phyloP scores from a whole-genome alignment of 2,329 filamentous ascomycete genomes.

The Ophiostoma sp. region DNA sequence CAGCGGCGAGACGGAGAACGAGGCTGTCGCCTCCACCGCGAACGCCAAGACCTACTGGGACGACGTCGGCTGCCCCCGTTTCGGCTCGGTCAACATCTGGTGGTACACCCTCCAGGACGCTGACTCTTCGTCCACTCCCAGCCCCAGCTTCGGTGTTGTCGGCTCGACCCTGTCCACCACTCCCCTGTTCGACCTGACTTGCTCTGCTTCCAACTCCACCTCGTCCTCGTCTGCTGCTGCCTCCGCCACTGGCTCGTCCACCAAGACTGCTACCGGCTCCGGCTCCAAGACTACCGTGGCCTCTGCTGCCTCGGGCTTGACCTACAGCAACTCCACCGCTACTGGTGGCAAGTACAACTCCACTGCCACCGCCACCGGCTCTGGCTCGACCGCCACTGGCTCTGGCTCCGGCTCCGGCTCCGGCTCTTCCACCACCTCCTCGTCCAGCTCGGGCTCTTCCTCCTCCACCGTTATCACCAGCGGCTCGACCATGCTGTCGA shows the following conservation, averaged over 20 bases:
- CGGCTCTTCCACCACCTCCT: conserved; percentile 26
- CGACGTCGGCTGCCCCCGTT: conserved; percentile 66
- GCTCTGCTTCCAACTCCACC: conserved; percentile 36
- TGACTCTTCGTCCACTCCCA: conserved; percentile 52
- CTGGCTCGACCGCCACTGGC: conserved; percentile 16
- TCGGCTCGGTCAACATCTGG: conserved; percentile 62
- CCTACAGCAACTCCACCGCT: conserved; percentile 9
- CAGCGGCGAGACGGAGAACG: conserved; percentile 56
- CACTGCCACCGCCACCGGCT: conserved; percentile 26
- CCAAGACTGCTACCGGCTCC: conserved; percentile 11
- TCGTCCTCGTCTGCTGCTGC: conserved; percentile 25
- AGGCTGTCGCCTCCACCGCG: conserved; percentile 56
- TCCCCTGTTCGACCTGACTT: conserved; percentile 60
- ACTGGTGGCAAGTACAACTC: conserved; percentile 29
- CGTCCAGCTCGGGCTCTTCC: conserved; percentile 28
- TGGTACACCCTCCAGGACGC: conserved; percentile 74
- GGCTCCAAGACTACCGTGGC: conserved; percentile 4
- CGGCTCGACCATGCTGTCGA: conserved; percentile 26
- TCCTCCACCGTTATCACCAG: conserved; percentile 28
- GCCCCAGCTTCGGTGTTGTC: conserved; percentile 67
- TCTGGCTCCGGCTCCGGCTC: conserved; percentile 30
- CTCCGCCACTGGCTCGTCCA: conserved; percentile 4
- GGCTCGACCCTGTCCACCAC: conserved; percentile 48
- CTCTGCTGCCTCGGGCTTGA: conserved; percentile 1
- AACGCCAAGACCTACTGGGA: conserved; percentile 81